Percentiles rank a stretch among this genome's conserved stretches.
Evolutionary conservation across 148 eudicot genomes (phyloP).

Genomic region (Polygonum maritimum): DNA sequence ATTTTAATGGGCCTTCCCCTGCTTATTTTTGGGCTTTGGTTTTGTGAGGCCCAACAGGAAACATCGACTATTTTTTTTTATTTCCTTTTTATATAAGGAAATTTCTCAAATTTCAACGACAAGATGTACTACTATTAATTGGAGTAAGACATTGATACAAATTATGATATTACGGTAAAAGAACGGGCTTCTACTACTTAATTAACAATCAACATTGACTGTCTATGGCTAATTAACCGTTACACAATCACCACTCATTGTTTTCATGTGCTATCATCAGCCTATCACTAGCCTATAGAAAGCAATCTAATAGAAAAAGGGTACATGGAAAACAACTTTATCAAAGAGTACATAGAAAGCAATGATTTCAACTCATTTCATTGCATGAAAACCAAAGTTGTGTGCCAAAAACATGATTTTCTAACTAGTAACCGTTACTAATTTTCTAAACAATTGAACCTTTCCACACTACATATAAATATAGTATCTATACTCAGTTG

Average conservation of each 20-base stretch:
- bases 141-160: too few relatives aligned
- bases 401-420: neutral
- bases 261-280: neutral
- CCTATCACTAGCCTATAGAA: neutral
- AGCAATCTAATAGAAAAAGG: neutral
- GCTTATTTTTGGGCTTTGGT: too few relatives aligned
- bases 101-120: too few relatives aligned
- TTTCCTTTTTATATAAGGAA: too few relatives aligned
- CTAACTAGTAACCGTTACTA: slow-evolving; percentile 3
- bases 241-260: neutral
- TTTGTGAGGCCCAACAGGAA: too few relatives aligned
- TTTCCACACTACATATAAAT: neutral
- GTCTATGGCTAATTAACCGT: neutral
- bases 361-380: neutral
- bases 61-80: too few relatives aligned
- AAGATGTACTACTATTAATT: too few relatives aligned
- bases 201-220: neutral
- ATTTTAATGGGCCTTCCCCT: too few relatives aligned
- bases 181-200: neutral
- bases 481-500: neutral
- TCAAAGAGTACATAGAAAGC: neutral
- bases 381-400: neutral
- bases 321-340: neutral
- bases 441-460: neutral
- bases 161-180: neutral